Percentiles rank a stretch among this genome's conserved stretches.
Conservation (phyloP, 495 filamentous ascomycete genomes). For the Cryomyces antarcticus region DNA sequence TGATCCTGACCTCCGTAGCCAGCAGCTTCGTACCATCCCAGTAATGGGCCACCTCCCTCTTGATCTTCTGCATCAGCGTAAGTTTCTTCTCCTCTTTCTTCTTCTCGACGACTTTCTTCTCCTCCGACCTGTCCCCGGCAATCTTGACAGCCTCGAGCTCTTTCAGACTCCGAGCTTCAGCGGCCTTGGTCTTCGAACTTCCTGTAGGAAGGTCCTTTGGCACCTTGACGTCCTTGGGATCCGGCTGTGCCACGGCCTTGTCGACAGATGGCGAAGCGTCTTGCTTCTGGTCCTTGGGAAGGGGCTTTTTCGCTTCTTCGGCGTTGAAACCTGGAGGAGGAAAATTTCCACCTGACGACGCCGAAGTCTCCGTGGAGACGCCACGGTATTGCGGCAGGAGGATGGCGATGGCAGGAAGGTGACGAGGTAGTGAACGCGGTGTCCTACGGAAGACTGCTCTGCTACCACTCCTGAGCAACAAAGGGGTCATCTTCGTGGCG, state of each 20-base stretch:
- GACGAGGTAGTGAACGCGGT: slow-evolving; percentile 5
- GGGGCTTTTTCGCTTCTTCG: slow-evolving; percentile 73
- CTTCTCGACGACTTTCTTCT: slow-evolving; percentile 33
- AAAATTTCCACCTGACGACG: slow-evolving; percentile 29
- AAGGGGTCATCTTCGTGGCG: slow-evolving; percentile 11
- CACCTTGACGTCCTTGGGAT: slow-evolving; percentile 8
- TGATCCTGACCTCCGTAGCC: slow-evolving; percentile 81
- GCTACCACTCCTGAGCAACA: slow-evolving; percentile 14
- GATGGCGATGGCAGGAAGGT: slow-evolving; percentile 20
- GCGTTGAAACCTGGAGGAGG: slow-evolving; percentile 91
- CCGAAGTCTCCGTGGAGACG: slow-evolving; percentile 41
- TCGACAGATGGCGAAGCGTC: slow-evolving; percentile 9
- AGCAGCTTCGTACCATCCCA: slow-evolving; percentile 99
- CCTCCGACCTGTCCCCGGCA: slow-evolving; percentile 24
- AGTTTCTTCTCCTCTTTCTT: slow-evolving; percentile 72
- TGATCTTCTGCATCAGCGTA: slow-evolving; percentile 78
- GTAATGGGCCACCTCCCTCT: slow-evolving; percentile 80
- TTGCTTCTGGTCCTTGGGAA: slow-evolving; percentile 29
- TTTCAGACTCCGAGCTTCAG: slow-evolving; percentile 22
- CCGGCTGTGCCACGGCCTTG: slow-evolving; percentile 3
- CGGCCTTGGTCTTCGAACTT: slow-evolving; percentile 23
- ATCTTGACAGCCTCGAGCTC: slow-evolving; percentile 29
- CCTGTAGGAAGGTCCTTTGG: slow-evolving; percentile 20
- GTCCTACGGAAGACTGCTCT: slow-evolving; percentile 9
- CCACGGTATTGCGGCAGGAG: slow-evolving; percentile 11